Conservation (phyloP, 371 early-diverging fungal species). For the Apophysomyces ossiformis region DNA sequence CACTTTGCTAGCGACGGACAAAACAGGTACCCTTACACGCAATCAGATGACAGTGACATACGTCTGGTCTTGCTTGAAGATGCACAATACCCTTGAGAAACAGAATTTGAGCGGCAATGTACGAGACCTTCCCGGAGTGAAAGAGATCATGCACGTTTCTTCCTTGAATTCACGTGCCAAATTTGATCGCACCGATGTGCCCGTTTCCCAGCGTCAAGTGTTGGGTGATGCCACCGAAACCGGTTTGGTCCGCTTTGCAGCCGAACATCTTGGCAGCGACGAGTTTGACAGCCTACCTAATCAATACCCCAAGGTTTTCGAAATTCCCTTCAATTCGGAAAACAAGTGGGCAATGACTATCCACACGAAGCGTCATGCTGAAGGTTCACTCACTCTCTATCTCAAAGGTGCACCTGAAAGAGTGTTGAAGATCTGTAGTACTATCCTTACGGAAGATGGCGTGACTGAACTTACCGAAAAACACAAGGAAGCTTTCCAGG, state of each 20-base stretch:
- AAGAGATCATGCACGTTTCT: conserved; percentile 73
- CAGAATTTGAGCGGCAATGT: conserved; percentile 10
- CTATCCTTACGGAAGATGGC: conserved; percentile 50
- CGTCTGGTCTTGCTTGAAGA: conserved; percentile 77
- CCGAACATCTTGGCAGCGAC: conserved; percentile 28
- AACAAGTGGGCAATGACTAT: conserved; percentile 96
- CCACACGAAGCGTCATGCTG: conserved; percentile 70
- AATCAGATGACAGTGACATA: conserved; percentile 95
- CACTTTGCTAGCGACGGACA: conserved; percentile 93
- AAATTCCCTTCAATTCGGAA: conserved; percentile 94
- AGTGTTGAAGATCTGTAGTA: conserved; percentile 76
- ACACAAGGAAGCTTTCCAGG: conserved; percentile 45
- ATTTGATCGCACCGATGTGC: conserved; percentile 87
- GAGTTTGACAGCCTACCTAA: conserved; percentile 3
- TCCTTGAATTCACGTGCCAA: conserved; percentile 82
- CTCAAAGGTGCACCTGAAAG: conserved; percentile 97
- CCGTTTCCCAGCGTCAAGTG: conserved; percentile 66
- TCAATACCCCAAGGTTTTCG: conserved; percentile 71
- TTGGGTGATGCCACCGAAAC: conserved; percentile 65
- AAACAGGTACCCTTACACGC: conserved; percentile 94
- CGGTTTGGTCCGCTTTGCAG: conserved; percentile 84
- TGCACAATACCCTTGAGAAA: conserved; percentile 65
- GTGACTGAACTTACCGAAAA: conserved; percentile 35
- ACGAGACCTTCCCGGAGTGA: conserved; percentile 57
- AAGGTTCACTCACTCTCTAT: conserved; percentile 73